Percentiles rank a stretch among this genome's conserved stretches.
Evolutionary conservation across 2,329 filamentous ascomycete species (phyloP).

Genomic region (Botrytis pseudocinerea): DNA sequence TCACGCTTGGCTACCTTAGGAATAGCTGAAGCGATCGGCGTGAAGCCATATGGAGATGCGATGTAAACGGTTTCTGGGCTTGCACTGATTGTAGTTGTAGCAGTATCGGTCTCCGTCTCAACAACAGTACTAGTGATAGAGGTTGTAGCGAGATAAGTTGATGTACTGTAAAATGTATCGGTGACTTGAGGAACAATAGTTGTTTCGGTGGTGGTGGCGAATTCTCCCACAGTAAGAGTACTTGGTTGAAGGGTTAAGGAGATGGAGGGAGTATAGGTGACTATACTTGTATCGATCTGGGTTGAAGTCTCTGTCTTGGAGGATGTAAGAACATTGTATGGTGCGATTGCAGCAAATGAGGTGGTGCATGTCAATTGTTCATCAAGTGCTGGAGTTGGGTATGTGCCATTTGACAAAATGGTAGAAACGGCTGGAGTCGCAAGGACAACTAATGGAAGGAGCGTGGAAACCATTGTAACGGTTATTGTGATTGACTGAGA

Average conservation of each 20-base stretch:
- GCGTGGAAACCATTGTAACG: conserved; percentile 1
- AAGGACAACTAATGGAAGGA: conserved; percentile 6
- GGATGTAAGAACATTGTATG: background rate
- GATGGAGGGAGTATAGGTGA: conserved; percentile 5
- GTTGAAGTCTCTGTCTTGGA: background rate
- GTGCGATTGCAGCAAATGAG: background rate
- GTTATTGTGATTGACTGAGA: background rate
- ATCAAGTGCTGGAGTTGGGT: background rate
- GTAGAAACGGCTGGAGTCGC: conserved; percentile 7
- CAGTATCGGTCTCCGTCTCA: background rate
- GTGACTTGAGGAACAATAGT: background rate
- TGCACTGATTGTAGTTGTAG: background rate
- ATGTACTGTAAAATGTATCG: background rate
- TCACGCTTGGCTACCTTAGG: background rate
- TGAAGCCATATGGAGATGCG: background rate
- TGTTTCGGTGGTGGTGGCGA: background rate
- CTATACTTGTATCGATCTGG: background rate
- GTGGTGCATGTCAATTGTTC: conserved; percentile 5
- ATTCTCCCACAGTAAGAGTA: conserved; percentile 4
- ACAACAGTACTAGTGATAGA: background rate
- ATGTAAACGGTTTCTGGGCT: background rate
- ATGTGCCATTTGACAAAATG: conserved; percentile 8
- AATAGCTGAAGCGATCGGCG: background rate
- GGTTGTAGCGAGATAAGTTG: background rate
- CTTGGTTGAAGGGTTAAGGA: background rate